phyloP scores from a whole-genome alignment of 495 filamentous ascomycete species.

The Penicillium canariense region DNA sequence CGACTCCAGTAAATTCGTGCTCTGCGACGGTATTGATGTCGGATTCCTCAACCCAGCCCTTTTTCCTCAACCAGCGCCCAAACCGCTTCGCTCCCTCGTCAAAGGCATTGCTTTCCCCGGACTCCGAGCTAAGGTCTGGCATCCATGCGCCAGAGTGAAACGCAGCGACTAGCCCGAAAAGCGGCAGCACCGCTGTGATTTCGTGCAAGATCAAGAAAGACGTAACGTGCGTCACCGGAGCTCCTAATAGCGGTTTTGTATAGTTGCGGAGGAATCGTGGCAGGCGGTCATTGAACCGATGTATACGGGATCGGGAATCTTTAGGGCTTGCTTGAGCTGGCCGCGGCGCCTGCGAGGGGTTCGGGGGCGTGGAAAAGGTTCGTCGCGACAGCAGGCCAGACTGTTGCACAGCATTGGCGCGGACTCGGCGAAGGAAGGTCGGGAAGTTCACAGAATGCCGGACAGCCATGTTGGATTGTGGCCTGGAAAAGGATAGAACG shows the following conservation, averaged over 20 bases:
- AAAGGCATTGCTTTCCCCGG: conserved; percentile 43
- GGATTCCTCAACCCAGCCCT: conserved; percentile 58
- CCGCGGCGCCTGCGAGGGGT: conserved; percentile 9
- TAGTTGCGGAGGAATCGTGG: conserved; percentile 62
- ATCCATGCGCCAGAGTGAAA: conserved; percentile 77
- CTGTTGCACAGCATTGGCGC: conserved; percentile 8
- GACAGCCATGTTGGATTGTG: conserved; percentile 10
- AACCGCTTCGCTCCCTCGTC: conserved; percentile 55
- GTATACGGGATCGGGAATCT: conserved; percentile 47
- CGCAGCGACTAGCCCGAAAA: conserved; percentile 67
- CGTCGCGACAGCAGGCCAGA: conserved; percentile 18
- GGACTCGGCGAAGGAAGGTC: conserved; percentile 16
- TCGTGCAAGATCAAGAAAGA: conserved; percentile 92
- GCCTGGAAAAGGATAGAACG: not conserved
- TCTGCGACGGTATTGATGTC: conserved; percentile 34
- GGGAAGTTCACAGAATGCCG: conserved; percentile 12
- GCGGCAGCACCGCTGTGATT: conserved; percentile 77
- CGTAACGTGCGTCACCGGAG: conserved; percentile 77
- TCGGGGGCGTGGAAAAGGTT: conserved; percentile 28
- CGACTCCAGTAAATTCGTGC: conserved; percentile 19
- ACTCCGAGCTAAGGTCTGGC: conserved; percentile 51
- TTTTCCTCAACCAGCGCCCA: conserved; percentile 56
- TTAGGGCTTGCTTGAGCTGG: conserved; percentile 21
- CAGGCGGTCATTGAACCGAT: conserved; percentile 58
- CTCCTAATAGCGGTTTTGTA: conserved; percentile 63